Percentiles rank a stretch among this genome's conserved stretches.
These are phyloP conservation scores for Lachnellula cervina DNA, from an alignment of 2,329 filamentous ascomycete genomes.

Conservation along the genomic window DNA sequence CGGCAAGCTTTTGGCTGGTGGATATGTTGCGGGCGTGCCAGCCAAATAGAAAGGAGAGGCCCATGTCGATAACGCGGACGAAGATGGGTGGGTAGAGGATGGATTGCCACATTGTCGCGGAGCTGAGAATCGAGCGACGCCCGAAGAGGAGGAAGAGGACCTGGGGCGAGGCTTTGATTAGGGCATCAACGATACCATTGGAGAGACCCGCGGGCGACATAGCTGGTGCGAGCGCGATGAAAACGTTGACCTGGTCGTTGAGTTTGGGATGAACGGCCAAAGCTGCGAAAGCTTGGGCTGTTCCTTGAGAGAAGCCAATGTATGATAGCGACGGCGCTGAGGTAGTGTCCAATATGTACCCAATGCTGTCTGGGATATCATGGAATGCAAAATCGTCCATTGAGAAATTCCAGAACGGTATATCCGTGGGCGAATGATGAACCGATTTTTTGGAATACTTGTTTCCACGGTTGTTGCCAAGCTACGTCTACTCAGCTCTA, in stretches of 20 bases:
- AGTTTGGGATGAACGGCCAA: slow-evolving; percentile 87
- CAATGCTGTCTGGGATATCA: slow-evolving; percentile 92
- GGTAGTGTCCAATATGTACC: slow-evolving; percentile 83
- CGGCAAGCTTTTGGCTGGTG: slow-evolving; percentile 83
- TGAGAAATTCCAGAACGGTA: slow-evolving; percentile 92
- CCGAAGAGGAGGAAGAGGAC: slow-evolving; percentile 92
- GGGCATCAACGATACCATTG: slow-evolving; percentile 84
- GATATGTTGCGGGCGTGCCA: slow-evolving; percentile 86
- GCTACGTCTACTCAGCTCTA: slow-evolving; percentile 41
- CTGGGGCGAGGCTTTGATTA: slow-evolving; percentile 89
- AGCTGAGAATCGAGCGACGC: slow-evolving; percentile 82
- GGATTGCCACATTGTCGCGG: slow-evolving; percentile 95
- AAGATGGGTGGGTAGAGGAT: slow-evolving; percentile 94
- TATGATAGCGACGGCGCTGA: slow-evolving; percentile 82
- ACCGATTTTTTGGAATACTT: slow-evolving; percentile 98
- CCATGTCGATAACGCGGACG: slow-evolving; percentile 77
- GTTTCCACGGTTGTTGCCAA: slow-evolving; percentile 97
- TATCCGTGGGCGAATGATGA: slow-evolving; percentile 65
- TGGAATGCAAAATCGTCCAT: slow-evolving; percentile 98
- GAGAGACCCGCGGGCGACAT: slow-evolving; percentile 92
- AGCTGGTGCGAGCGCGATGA: slow-evolving; percentile 90
- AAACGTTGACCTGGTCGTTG: slow-evolving; percentile 91
- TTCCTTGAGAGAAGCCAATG: slow-evolving; percentile 95
- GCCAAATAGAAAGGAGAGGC: slow-evolving; percentile 78
- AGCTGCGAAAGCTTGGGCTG: slow-evolving; percentile 91